A percentile compares a stretch with the other conserved stretches of the same genome.
These are phyloP conservation scores for Primulina tabacum DNA, from an alignment of 257 asterid species.

Conservation along the genomic window DNA sequence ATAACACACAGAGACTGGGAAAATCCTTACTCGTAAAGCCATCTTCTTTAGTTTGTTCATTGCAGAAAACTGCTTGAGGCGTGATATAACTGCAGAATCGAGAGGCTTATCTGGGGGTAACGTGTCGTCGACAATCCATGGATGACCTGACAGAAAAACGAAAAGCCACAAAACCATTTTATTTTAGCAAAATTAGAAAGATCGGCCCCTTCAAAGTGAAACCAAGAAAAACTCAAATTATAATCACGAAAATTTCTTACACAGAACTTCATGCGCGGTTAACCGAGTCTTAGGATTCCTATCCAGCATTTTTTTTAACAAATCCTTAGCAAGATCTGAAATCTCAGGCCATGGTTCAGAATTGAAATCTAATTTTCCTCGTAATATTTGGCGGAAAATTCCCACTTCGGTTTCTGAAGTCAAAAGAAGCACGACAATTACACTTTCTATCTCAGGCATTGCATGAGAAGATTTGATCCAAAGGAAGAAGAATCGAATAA, in stretches of 20 bases:
- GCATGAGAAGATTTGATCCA: constrained; percentile 1
- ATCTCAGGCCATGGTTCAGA: constrained; percentile 63
- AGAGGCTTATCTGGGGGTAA: constrained; percentile 83
- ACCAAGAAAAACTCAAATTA: background rate
- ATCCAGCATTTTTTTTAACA: constrained; percentile 51
- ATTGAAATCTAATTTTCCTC: constrained; percentile 49
- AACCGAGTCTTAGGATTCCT: constrained; percentile 44
- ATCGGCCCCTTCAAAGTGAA: background rate
- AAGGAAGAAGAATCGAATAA: background rate
- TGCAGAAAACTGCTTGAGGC: constrained; percentile 86
- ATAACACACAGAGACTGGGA: background rate
- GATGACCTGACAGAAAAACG: constrained; percentile 52
- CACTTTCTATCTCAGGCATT: constrained; percentile 1
- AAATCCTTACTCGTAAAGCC: constrained; percentile 63
- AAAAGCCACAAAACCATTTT: background rate
- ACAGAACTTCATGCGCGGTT: constrained; percentile 57
- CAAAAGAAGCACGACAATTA: constrained; percentile 18
- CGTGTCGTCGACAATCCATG: constrained; percentile 73
- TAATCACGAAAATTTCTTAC: constrained; percentile 29
- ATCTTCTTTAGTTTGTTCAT: constrained; percentile 85
- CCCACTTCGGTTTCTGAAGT: constrained; percentile 58
- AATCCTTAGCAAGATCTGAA: constrained; percentile 52
- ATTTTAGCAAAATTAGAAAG: background rate
- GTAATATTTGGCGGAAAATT: constrained; percentile 55
- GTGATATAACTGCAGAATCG: constrained; percentile 85